Evolutionary conservation across 495 filamentous ascomycete species (phyloP).

Genomic region (Letharia columbiana): DNA sequence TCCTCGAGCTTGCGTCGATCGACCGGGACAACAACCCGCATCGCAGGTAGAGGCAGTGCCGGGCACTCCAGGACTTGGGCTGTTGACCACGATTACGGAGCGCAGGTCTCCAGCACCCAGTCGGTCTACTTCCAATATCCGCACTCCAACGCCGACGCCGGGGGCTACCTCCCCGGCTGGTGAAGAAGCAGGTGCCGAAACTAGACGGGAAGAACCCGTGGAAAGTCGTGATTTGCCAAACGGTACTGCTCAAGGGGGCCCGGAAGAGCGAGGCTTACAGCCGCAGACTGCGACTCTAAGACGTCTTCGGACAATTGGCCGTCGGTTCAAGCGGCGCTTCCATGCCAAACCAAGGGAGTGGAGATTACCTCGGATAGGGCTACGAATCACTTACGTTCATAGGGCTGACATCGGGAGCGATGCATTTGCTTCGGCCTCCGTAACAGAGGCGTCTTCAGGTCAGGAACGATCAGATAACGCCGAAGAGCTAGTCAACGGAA

Average conservation of each 20-base stretch:
- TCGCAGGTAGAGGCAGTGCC: slow-evolving; percentile 1
- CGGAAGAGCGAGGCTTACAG: not conserved
- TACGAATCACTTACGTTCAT: not conserved
- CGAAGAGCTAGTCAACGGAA: not conserved
- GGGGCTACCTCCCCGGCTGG: not conserved
- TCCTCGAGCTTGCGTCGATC: slow-evolving; percentile 5
- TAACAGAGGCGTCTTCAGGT: not conserved
- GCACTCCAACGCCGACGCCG: not conserved
- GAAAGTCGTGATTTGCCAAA: not conserved
- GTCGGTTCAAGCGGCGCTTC: not conserved
- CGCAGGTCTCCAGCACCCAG: not conserved
- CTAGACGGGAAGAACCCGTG: not conserved
- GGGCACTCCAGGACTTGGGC: not conserved
- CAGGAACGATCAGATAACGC: not conserved
- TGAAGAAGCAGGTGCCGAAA: not conserved
- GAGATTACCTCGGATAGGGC: not conserved
- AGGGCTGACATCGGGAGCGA: not conserved
- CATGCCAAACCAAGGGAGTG: slow-evolving; percentile 3
- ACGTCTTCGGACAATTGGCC: not conserved
- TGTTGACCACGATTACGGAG: not conserved
- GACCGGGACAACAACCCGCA: not conserved
- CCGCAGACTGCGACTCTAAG: not conserved
- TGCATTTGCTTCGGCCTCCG: not conserved
- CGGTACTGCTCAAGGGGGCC: not conserved
- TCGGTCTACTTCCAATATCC: not conserved